Evolutionary conservation across 768 basidiomycete species (phyloP).

Genomic region (Mycena galericulata): DNA sequence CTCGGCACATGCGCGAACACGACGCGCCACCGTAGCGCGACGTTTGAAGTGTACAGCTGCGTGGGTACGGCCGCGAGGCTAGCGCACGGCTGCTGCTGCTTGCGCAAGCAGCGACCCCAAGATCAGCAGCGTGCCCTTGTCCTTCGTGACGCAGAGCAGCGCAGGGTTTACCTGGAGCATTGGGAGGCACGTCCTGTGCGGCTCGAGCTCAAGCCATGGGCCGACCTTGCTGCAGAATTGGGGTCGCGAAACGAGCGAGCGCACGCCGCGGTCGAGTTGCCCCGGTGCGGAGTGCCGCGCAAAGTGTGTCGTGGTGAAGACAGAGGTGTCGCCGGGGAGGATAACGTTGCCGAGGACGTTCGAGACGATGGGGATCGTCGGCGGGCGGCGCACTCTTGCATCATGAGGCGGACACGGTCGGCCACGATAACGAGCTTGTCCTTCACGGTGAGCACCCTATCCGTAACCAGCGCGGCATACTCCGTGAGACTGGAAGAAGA

Average conservation of each 20-base stretch:
- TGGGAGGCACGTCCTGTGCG: conserved; percentile 68
- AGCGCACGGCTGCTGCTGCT: conserved; percentile 55
- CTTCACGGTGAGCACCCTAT: conserved; percentile 66
- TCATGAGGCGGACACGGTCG: conserved; percentile 66
- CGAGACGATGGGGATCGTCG: conserved; percentile 70
- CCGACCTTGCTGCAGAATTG: conserved; percentile 46
- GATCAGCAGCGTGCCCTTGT: conserved; percentile 50
- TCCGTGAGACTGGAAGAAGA: conserved; percentile 74
- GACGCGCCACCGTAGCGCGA: conserved; percentile 64
- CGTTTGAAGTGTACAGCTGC: conserved; percentile 57
- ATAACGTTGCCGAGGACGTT: conserved; percentile 70
- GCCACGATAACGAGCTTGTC: conserved; percentile 71
- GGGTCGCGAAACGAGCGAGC: conserved; percentile 48
- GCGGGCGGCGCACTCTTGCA: conserved; percentile 60
- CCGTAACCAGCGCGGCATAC: conserved; percentile 76
- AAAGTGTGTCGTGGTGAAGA: conserved; percentile 67
- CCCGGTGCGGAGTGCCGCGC: conserved; percentile 69
- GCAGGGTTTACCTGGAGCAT: conserved; percentile 61
- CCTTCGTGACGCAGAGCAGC: conserved; percentile 44
- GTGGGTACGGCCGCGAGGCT: conserved; percentile 61
- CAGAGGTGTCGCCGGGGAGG: conserved; percentile 60
- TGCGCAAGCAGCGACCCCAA: conserved; percentile 67
- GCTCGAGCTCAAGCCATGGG: conserved; percentile 77
- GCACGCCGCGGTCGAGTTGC: conserved; percentile 63
- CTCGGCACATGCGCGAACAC: conserved; percentile 61